Percentiles rank a stretch among this genome's conserved stretches.
phyloP scores from a whole-genome alignment of 805 yeast genomes.

The Scheffersomyces amazonensis region DNA sequence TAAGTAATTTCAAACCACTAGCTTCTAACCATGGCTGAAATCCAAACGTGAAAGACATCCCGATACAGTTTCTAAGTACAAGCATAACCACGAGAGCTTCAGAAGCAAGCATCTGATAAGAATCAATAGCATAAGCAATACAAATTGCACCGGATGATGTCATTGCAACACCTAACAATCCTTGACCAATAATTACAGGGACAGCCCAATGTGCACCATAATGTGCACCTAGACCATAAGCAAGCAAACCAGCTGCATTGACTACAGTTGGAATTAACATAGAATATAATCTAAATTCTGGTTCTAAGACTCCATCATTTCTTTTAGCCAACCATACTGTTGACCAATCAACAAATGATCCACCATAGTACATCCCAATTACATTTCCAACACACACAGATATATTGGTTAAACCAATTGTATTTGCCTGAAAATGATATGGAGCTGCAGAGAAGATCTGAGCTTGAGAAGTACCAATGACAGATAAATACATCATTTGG shows the following conservation, averaged over 20 bases:
- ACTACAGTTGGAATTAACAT: conserved; percentile 36
- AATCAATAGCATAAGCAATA: conserved; percentile 44
- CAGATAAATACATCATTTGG: conserved; percentile 49
- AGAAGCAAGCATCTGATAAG: conserved; percentile 42
- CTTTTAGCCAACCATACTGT: conserved; percentile 32
- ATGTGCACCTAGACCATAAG: conserved; percentile 42
- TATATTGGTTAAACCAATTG: conserved; percentile 43
- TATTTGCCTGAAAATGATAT: conserved; percentile 35
- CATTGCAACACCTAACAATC: conserved; percentile 45
- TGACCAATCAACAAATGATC: conserved; percentile 41
- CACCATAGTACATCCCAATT: conserved; percentile 46
- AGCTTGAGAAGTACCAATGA: conserved; percentile 43
- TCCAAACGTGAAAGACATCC: conserved; percentile 44
- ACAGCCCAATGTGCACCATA: conserved; percentile 39
- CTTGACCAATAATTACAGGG: conserved; percentile 45
- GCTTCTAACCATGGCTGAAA: conserved; percentile 42
- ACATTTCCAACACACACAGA: conserved; percentile 41
- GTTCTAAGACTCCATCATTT: conserved; percentile 45
- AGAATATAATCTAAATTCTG: conserved; percentile 46
- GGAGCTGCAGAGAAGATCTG: conserved; percentile 33
- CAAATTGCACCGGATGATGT: conserved; percentile 43
- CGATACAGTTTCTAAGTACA: conserved; percentile 30
- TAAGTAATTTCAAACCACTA: conserved; percentile 29
- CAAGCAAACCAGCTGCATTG: conserved; percentile 43
- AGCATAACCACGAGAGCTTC: conserved; percentile 40